These are phyloP conservation scores for Erysimum pusillum DNA, from an alignment of 441 rosid genomes.

Conservation along the genomic window DNA sequence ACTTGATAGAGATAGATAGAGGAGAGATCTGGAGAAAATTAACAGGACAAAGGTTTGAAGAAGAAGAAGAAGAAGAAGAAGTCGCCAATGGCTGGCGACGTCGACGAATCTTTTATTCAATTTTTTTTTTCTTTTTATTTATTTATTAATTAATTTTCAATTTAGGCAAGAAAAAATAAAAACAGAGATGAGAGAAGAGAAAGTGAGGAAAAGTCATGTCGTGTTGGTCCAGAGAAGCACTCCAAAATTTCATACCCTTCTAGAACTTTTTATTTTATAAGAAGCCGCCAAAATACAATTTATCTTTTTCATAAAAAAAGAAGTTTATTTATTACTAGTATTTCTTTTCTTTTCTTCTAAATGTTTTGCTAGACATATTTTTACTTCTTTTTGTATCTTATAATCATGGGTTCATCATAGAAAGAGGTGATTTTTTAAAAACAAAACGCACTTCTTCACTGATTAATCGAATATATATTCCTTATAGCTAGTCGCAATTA, in stretches of 20 bases:
- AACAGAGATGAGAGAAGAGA: conserved; percentile 15
- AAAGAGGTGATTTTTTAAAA: neutral
- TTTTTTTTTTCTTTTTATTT: neutral
- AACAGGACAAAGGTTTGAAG: conserved; percentile 30
- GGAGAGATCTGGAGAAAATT: conserved; percentile 41
- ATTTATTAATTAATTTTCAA: neutral
- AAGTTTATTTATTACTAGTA: neutral
- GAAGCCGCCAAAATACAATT: conserved; percentile 22
- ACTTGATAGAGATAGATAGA: conserved; percentile 25
- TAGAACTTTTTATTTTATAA: conserved; percentile 22
- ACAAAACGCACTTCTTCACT: no score
- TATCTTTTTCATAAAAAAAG: no score
- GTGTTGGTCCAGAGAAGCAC: conserved; percentile 43
- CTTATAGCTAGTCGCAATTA: neutral
- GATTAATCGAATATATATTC: no score
- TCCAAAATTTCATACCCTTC: conserved; percentile 17
- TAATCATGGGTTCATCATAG: no score
- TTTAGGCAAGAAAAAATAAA: conserved; percentile 10
- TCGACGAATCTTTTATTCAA: conserved; percentile 39
- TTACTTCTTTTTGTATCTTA: no score
- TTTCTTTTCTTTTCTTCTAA: neutral
- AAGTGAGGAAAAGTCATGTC: conserved; percentile 44
- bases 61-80: conserved; percentile 27
- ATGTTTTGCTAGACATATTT: neutral
- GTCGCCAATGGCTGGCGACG: conserved; percentile 53